These are phyloP conservation scores for Diplodia seriata DNA, from an alignment of 2,329 filamentous ascomycete genomes.

Conservation along the genomic window DNA sequence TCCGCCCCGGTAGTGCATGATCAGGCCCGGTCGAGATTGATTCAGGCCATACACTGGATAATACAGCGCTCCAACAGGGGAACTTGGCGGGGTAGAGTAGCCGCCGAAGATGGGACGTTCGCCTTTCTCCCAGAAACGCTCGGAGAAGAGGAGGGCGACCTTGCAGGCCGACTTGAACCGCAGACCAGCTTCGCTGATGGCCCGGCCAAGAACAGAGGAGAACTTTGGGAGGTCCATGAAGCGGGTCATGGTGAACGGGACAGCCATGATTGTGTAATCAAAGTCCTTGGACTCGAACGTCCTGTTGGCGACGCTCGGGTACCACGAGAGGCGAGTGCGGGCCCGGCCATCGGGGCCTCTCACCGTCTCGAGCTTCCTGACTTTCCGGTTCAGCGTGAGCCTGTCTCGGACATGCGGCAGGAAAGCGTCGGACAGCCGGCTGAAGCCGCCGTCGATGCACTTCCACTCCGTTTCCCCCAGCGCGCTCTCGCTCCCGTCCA, in stretches of 20 bases:
- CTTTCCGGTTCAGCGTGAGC: constrained; percentile 8
- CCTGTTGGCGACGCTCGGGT: background rate
- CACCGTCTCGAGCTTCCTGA: constrained; percentile 1
- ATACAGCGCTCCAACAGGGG: constrained; percentile 7
- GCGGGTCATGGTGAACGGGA: constrained; percentile 25
- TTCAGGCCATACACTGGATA: constrained; percentile 24
- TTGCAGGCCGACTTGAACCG: constrained; percentile 26
- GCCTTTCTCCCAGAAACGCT: constrained; percentile 12
- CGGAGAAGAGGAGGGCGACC: constrained; percentile 11
- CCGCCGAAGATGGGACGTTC: constrained; percentile 13
- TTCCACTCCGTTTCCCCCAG: constrained; percentile 6
- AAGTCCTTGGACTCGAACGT: constrained; percentile 8
- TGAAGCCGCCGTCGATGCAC: constrained; percentile 26
- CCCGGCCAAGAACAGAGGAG: constrained; percentile 3
- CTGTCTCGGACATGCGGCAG: constrained; percentile 10
- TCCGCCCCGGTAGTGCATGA: constrained; percentile 23
- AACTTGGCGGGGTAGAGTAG: constrained; percentile 4
- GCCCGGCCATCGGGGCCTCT: background rate
- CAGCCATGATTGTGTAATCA: constrained; percentile 20
- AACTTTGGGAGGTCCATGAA: constrained; percentile 21
- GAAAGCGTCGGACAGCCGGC: constrained; percentile 14
- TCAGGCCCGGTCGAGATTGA: background rate
- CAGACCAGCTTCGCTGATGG: constrained; percentile 15
- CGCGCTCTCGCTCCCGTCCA: constrained; percentile 1
- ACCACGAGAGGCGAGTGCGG: constrained; percentile 21